Conservation (phyloP, 345 rosid species). For the Ricinus communis region DNA sequence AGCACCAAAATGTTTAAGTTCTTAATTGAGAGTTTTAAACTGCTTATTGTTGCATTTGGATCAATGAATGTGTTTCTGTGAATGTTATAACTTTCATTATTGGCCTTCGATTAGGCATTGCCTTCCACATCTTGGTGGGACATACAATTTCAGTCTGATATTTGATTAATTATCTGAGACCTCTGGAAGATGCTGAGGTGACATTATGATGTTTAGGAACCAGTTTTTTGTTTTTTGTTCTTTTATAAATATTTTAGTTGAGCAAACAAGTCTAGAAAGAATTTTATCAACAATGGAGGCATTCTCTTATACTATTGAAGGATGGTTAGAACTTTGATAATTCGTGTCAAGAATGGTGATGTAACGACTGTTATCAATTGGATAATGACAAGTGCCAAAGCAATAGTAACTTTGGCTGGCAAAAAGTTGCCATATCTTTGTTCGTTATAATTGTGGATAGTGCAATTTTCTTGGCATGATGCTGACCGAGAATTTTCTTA, state of each 20-base stretch:
- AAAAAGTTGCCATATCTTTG: not conserved
- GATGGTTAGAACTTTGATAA: not conserved
- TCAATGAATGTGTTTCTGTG: no score
- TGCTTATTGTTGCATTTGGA: no score
- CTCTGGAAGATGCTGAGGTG: not conserved
- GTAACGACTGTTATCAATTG: not conserved
- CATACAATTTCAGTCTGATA: not conserved
- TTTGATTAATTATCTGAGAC: not conserved
- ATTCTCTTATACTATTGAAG: not conserved
- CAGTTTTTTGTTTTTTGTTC: not conserved
- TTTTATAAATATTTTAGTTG: not conserved
- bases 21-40: no score
- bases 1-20: not conserved
- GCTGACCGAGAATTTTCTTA: no score
- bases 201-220: not conserved
- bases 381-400: not conserved
- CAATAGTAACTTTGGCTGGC: not conserved
- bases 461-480: no score
- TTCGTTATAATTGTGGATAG: not conserved
- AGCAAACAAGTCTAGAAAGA: not conserved
- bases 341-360: constrained; percentile 2
- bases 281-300: not conserved
- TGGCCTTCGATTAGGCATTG: no score
- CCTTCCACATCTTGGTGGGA: not conserved
- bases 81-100: no score